These are phyloP conservation scores for Wickerhamomyces mucosus DNA, from an alignment of 805 yeast species.

Conservation along the genomic window DNA sequence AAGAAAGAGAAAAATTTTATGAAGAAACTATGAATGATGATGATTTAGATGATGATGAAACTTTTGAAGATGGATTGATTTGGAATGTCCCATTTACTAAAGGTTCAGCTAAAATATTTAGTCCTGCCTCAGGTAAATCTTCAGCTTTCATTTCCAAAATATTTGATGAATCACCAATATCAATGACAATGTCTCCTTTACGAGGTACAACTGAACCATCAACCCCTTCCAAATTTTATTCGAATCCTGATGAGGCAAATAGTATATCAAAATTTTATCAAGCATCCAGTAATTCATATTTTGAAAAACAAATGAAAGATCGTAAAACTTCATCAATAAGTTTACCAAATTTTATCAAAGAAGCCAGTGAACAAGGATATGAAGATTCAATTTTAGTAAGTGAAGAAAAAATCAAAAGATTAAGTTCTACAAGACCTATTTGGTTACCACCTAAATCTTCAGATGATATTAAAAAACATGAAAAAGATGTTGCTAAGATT, in stretches of 20 bases:
- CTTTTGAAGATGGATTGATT: slow-evolving; percentile 30
- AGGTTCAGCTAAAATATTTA: slow-evolving; percentile 13
- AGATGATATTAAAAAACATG: slow-evolving; percentile 46
- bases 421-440: slow-evolving; percentile 50
- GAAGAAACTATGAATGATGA: slow-evolving; percentile 27
- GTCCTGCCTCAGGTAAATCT: slow-evolving; percentile 18
- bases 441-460: slow-evolving; percentile 61
- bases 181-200: slow-evolving; percentile 38
- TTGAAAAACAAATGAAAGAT: slow-evolving; percentile 9
- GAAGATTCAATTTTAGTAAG: slow-evolving; percentile 57
- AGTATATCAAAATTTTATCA: slow-evolving; percentile 18
- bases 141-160: slow-evolving; percentile 13
- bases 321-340: slow-evolving; percentile 10
- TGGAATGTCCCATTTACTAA: slow-evolving; percentile 46
- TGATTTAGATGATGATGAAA: slow-evolving; percentile 22
- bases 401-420: slow-evolving; percentile 17
- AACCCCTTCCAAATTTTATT: slow-evolving; percentile 6
- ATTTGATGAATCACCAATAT: slow-evolving; percentile 14
- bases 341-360: slow-evolving; percentile 28
- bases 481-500: slow-evolving; percentile 40
- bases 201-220: slow-evolving; percentile 26
- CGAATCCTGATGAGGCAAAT: slow-evolving; percentile 15
- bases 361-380: slow-evolving; percentile 30
- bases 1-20: slow-evolving; percentile 28
- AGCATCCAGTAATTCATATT: slow-evolving; percentile 10